Evolutionary conservation across 305 asterid genomes (phyloP).

Genomic region (Fraxinus nigra): DNA sequence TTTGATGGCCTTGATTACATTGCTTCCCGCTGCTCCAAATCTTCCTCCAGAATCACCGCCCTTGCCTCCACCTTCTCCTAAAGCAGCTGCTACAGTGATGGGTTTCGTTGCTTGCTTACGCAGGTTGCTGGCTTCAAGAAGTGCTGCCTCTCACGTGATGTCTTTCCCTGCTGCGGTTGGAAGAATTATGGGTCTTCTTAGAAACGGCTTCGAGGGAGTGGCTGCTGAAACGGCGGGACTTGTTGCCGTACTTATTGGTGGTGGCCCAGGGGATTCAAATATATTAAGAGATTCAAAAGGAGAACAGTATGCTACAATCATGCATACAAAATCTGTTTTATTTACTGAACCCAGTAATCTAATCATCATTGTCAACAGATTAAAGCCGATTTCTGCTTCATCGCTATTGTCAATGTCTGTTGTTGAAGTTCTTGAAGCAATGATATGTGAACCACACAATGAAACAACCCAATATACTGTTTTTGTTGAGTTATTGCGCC

Average conservation of each 20-base stretch:
- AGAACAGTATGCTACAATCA: conserved; percentile 88
- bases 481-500: conserved; percentile 90
- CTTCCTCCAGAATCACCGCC: conserved; percentile 96
- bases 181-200: conserved; percentile 91
- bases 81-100: conserved; percentile 97
- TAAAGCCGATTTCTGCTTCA: conserved; percentile 84
- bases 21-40: conserved; percentile 96
- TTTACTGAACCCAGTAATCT: conserved; percentile 80
- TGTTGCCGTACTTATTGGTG: conserved; percentile 91
- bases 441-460: conserved; percentile 92
- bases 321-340: conserved; percentile 91
- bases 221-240: conserved; percentile 89
- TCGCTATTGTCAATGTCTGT: conserved; percentile 92
- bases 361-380: conserved; percentile 78
- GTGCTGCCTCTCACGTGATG: conserved; percentile 97
- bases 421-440: conserved; percentile 97
- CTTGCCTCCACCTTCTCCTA: conserved; percentile 96
- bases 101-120: conserved; percentile 93
- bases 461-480: conserved; percentile 96
- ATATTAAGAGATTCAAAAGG: conserved; percentile 76
- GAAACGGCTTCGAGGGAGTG: conserved; percentile 96
- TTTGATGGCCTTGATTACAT: conserved; percentile 93
- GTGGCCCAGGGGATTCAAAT: conserved; percentile 92
- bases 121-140: conserved; percentile 83
- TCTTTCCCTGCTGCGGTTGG: conserved; percentile 99